Base-by-base conservation (phyloP, 202 grass and related monocot species). In the Bolboschoenoplectus hybrid region DNA sequence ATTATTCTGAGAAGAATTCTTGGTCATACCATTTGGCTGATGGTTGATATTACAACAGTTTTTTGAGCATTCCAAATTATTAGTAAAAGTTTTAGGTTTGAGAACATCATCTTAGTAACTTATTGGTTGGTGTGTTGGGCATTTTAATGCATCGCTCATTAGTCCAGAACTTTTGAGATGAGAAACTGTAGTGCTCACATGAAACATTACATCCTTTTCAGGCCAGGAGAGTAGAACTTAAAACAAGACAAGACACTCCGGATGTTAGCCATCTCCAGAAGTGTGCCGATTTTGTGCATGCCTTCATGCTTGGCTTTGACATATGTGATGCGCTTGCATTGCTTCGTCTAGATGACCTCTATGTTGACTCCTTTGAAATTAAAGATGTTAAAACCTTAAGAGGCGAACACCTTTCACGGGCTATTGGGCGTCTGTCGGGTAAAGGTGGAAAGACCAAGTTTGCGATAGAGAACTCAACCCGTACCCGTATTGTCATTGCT, bases 281-380 rank as follows among this genome's bases (percentile, higher is more conserved):
- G 80, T 94, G 95, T 2, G 92, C 95, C 0, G 95, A 97, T 73
- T 94, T 97, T 62, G 89, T 93, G 20, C 89, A 94, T 82, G 95
- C 92, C 50, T 97, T 97, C 84, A 97, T 94, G 91, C 95, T 97
- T 81, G 95, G 95, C 26, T 97, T 97, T 62, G 95, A 97, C 66
- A 87, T 94, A 34, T 84, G 83, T 0, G 95, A 97, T 76, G 89
- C 92, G 0, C 68, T 97, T 40, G 92, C 95, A 6, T 86, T 94
- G 80, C 75, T 94, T 12, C 95, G 92, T 64, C 88, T 94, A 1
- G 95, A 97, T 55, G 95, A 97, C 78, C 81, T 97, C 0, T 94
- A 97, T 26, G 92, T 94, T 26, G 95, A 97, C 74, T 93, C 92
- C 40, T 97, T 97, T 43, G 95, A 97, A 90, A 94, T 97, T 68